phyloP scores from a whole-genome alignment of 306 rosid genomes.

The Hippophae tibetana region DNA sequence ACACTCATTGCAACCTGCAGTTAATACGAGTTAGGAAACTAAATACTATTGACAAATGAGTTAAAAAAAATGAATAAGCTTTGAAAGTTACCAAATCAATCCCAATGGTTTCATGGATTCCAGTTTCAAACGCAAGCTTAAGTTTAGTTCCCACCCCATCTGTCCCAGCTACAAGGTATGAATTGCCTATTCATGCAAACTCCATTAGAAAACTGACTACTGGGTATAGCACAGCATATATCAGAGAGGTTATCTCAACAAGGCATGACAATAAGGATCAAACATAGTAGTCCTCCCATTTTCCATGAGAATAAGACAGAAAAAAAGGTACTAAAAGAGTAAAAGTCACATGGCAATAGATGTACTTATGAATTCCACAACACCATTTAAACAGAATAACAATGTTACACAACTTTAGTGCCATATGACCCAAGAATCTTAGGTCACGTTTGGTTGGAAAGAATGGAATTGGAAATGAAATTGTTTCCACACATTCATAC shows the following conservation, averaged over 20 bases:
- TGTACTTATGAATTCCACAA: no score
- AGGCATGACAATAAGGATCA: not conserved
- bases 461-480: no score
- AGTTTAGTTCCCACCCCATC: constrained; percentile 95
- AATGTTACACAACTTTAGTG: no score
- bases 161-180: constrained; percentile 82
- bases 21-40: not conserved
- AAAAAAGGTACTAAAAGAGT: no score
- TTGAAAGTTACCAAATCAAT: constrained; percentile 68
- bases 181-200: constrained; percentile 45
- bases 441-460: no score
- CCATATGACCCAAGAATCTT: no score
- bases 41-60: not conserved
- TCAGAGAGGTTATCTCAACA: not conserved
- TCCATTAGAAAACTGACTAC: constrained; percentile 1
- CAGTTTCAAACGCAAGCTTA: constrained; percentile 82
- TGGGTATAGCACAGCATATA: not conserved
- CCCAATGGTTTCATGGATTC: constrained; percentile 86
- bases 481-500: no score
- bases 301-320: no score
- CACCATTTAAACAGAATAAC: no score
- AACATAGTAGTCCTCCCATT: no score
- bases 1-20: constrained; percentile 95
- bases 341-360: no score
- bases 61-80: not conserved